Base-by-base conservation (phyloP, 2,329 filamentous ascomycete species). In the Nemania sp. region DNA sequence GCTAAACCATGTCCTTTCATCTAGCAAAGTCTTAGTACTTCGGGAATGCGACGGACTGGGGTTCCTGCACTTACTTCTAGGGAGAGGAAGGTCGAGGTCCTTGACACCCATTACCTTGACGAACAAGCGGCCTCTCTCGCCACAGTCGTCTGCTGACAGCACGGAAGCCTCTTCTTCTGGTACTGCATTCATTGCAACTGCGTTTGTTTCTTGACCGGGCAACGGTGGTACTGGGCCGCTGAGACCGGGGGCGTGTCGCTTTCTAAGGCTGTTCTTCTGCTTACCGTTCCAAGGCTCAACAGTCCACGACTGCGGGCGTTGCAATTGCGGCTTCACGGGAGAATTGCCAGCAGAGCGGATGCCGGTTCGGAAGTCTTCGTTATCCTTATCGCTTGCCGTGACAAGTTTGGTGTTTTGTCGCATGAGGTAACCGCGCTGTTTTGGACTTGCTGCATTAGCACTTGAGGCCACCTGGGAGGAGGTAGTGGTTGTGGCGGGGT, bases 71-170 rank as follows among this genome's bases (percentile, higher is more conserved):
- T 83, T 84, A 95, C 92, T 94, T 78, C 89, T 90, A 34, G 95
- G 93, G 57, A 99, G 80, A 20, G 95, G 94, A 45, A 98, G 81
- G 72, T 97, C 93, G 39, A 99, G 83, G 69, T 98, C 93, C 75
- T 98, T 98, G 65, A 98, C 92, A 46, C 94, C 93, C 75, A 98
- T 90, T n/a, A 99, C 95, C 80, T 99, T 99, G 67, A 99, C 93
- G 70, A 99, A 99, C 1, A 99, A 83, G 62, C 95, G 84, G 10
- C 95, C 95, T 68, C 95, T 83, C 77, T 99, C 95, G 60, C 88
- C 89, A 54, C 87, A 91, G 60, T 97, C 93, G 56, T 91, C 89
- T 10, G 85, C 84, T 5, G 80, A 77, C 43, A 80, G 74, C 59
- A 90, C 83, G 4, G 81, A 78, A 25, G 79, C 76, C 18, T 91